A percentile compares a stretch with the other conserved stretches of the same genome.
Evolutionary conservation across 164 flowering plant genomes (phyloP).

Genomic region (Brasenia schreberi): DNA sequence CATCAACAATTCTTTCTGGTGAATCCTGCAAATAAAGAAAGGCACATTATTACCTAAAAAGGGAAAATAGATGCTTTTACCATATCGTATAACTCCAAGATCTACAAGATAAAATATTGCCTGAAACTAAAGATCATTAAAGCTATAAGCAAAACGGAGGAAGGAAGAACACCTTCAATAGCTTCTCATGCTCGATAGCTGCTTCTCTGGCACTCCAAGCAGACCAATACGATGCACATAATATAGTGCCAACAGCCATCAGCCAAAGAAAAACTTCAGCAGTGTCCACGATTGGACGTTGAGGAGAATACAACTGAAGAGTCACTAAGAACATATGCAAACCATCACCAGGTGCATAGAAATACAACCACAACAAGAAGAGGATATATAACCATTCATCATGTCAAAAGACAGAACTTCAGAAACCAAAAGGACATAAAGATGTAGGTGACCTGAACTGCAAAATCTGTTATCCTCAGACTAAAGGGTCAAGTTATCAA

Average conservation of each 20-base stretch:
- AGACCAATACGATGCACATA: slow-evolving; percentile 97
- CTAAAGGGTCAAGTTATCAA: no score
- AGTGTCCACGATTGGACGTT: slow-evolving; percentile 74
- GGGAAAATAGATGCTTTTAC: not conserved
- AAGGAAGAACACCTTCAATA: slow-evolving; percentile 51
- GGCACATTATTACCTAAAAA: not conserved
- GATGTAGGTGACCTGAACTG: no score
- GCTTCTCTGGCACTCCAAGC: slow-evolving; percentile 95
- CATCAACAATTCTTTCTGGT: slow-evolving; percentile 38
- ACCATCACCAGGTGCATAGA: not conserved
- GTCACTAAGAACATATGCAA: slow-evolving; percentile 36
- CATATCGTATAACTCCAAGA: not conserved
- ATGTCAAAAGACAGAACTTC: no score
- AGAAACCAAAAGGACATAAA: no score
- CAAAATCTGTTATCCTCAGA: no score
- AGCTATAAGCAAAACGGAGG: not conserved
- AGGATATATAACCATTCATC: not conserved
- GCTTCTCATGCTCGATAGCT: slow-evolving; percentile 77
- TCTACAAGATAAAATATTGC: not conserved
- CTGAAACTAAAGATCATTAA: not conserved
- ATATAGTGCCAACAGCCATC: slow-evolving; percentile 94
- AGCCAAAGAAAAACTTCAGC: slow-evolving; percentile 98
- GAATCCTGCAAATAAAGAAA: slow-evolving; percentile 53
- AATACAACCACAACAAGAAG: not conserved
- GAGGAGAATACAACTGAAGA: slow-evolving; percentile 88